phyloP scores from a whole-genome alignment of 177 flowering plant genomes.

The Tripterygium wilfordii region DNA sequence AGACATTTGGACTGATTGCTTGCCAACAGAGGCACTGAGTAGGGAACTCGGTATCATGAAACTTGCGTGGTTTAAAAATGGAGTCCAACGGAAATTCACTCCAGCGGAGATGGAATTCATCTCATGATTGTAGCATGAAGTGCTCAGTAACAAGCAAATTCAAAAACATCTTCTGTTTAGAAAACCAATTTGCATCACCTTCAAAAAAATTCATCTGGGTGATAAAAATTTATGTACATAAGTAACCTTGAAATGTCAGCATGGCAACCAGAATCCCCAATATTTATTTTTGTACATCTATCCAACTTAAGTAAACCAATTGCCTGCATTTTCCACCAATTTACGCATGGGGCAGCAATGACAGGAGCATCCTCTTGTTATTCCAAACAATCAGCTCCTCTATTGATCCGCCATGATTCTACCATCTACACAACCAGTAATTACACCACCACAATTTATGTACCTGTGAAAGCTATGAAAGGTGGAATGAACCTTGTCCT shows the following conservation, averaged over 20 bases:
- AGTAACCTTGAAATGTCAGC: neutral
- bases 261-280: neutral
- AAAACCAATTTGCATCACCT: too few species aligned
- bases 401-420: neutral
- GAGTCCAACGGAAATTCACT: too few species aligned
- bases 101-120: too few species aligned
- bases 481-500: conserved; percentile 96
- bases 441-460: conserved; percentile 40
- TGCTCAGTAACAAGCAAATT: too few species aligned
- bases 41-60: too few species aligned
- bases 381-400: conserved; percentile 14
- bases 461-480: conserved; percentile 45
- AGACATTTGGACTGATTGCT: too few species aligned
- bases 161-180: too few species aligned
- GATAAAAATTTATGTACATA: too few species aligned
- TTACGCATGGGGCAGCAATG: conserved; percentile 12
- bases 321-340: neutral
- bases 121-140: too few species aligned
- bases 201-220: too few species aligned
- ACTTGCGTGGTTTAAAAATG: too few species aligned
- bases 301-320: conserved; percentile 1
- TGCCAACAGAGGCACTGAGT: too few species aligned
- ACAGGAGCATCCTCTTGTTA: conserved; percentile 17
- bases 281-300: conserved; percentile 11
- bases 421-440: conserved; percentile 21